Conservation (phyloP, 164 flowering plant genomes). For the Brasenia schreberi region DNA sequence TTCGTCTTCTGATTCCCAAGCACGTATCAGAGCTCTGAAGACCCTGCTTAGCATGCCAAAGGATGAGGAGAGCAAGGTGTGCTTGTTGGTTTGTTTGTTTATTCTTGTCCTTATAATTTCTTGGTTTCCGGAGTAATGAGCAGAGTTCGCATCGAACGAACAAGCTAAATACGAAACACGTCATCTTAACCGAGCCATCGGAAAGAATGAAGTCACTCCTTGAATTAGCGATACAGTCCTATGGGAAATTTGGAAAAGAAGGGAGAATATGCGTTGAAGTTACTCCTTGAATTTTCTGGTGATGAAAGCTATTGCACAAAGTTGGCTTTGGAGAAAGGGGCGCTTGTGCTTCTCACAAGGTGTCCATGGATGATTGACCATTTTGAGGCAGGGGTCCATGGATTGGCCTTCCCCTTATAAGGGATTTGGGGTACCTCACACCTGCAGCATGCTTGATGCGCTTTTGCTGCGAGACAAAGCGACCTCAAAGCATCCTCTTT, state of each 20-base stretch:
- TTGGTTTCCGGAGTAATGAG: too few relatives aligned
- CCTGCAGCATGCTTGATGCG: too few relatives aligned
- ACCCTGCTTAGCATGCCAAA: conserved; percentile 38
- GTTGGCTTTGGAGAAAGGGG: conserved; percentile 52
- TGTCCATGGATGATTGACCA: too few relatives aligned
- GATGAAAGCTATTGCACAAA: conserved; percentile 32
- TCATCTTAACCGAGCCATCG: too few relatives aligned
- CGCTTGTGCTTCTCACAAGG: conserved; percentile 43
- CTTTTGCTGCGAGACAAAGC: too few relatives aligned
- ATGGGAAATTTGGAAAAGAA: conserved; percentile 41
- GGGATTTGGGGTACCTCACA: too few relatives aligned
- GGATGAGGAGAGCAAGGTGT: conserved; percentile 55
- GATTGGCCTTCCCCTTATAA: too few relatives aligned
- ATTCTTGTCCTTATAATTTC: neutral
- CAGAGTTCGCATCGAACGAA: too few relatives aligned
- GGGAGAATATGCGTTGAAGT: conserved; percentile 39
- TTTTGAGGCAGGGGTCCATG: too few relatives aligned
- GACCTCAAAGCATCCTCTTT: too few relatives aligned
- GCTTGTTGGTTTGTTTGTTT: neutral
- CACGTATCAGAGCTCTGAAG: conserved; percentile 37
- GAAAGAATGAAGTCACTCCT: too few relatives aligned
- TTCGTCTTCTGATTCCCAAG: conserved; percentile 26
- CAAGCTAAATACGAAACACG: too few relatives aligned
- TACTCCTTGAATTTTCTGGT: conserved; percentile 35
- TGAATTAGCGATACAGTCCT: conserved; percentile 40